These are phyloP conservation scores for Lignosus rhinocerotis DNA, from an alignment of 1,284 basidiomycete species.

Conservation along the genomic window DNA sequence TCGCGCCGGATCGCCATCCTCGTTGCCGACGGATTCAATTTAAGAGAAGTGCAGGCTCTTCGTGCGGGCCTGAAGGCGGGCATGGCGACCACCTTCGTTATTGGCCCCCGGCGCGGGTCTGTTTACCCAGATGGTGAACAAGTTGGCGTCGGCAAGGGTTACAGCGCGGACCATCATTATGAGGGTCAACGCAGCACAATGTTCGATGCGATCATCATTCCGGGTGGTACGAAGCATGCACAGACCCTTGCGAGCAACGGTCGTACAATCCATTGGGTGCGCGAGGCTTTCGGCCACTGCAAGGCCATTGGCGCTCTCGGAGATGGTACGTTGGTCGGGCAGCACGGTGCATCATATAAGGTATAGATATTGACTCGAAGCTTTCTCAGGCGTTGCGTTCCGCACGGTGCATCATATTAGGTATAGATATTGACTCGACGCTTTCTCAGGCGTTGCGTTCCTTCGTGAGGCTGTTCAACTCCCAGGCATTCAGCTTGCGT, in stretches of 20 bases:
- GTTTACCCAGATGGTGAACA: conserved; percentile 46
- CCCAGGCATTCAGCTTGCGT: conserved; percentile 43
- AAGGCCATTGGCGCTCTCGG: conserved; percentile 78
- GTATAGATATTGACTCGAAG: not conserved
- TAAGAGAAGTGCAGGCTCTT: conserved; percentile 56
- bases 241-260: conserved; percentile 55
- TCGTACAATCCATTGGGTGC: conserved; percentile 66
- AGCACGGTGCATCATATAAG: not conserved
- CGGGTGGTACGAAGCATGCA: conserved; percentile 59
- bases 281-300: conserved; percentile 79
- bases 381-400: conserved; percentile 46
- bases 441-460: conserved; percentile 46
- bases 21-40: conserved; percentile 73
- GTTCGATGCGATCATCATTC: conserved; percentile 79
- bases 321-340: conserved; percentile 42
- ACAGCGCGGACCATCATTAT: conserved; percentile 67
- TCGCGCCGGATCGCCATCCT: conserved; percentile 75
- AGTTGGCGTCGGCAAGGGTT: conserved; percentile 35
- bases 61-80: conserved; percentile 52
- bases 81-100: conserved; percentile 62
- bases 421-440: not conserved
- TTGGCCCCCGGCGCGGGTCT: conserved; percentile 67
- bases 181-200: conserved; percentile 78
- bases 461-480: conserved; percentile 48
- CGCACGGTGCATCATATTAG: no score